Base-by-base conservation (phyloP, 1,284 basidiomycete species). In the Taiwanofungus camphoratus region DNA sequence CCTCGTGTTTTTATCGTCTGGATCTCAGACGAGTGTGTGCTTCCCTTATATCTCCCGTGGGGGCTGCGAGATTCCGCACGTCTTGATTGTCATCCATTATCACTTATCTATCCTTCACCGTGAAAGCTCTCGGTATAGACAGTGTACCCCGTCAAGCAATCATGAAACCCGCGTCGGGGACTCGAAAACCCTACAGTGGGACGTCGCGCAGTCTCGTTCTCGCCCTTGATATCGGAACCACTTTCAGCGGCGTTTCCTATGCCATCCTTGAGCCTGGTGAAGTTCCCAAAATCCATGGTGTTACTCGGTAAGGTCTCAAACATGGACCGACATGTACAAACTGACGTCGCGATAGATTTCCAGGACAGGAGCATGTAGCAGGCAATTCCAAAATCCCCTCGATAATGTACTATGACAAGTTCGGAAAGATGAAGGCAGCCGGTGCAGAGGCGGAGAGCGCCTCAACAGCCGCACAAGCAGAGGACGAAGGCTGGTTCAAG, bases 301-400 rank as follows among this genome's bases (percentile, higher is more conserved):
- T 87, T 44, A 87, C 82, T 44, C 67, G 83, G 82, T 84, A 82
- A 77, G 54, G 35, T 44, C 21, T 29, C 23, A 13, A 9, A 36
- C 15, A 24, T 8, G 12, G 34, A 36, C 15, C 41, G 39, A 48
- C 50, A 46, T 44, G 40, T 31, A 20, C 18, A 48, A 33, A 23
- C 13, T 39, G 23, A 20, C 33, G 27, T 41, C 23, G 22, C 11
- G 40, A n/a, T 48, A 86, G 84, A 50, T 87, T 86, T 49, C 84
- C 83, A 6, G 84, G 84, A 16, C 85, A 88, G 62, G 84, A 87
- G 63, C 81, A 87, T 70, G 81, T 84, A 40, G 83, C 79, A n/a
- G 85, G 86, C 36, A 87, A 86, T 60, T 79, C 81, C 45, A 88
- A 88, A 66, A 87, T 88, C 54, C 84, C 86, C 34, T 79, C 85